Evolutionary conservation across 257 asterid genomes (phyloP), one percentile per base, ranked within the genome.

Genomic region (Solanum ossicruentum): DNA sequence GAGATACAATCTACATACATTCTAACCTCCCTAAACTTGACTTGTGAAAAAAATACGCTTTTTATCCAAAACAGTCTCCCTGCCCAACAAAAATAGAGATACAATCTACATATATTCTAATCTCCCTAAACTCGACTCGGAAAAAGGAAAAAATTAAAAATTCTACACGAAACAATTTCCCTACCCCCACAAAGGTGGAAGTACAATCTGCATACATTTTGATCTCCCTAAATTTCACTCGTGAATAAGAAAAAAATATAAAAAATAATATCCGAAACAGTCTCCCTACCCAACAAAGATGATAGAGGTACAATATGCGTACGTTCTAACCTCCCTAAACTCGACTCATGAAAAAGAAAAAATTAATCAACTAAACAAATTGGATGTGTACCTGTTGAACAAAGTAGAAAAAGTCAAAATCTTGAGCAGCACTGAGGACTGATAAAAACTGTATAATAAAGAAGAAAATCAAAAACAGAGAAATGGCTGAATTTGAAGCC

Each of bases 341-440:
- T 5, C 6, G 0, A 10, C 65, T 57, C 21, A 4, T 10, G 8
- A 13, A 49, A 3, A 75, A 43, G 3, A 18, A 17, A 63, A 55
- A 20, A 2, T 8, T 18, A 84, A 39, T 86, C 80, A 28, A 41
- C 12, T 57, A 49, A 80, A 56, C 8, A 79, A 10, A 57, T 20
- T 57, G 18, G 49, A 45, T 10, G n/a, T 13, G 70, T 16, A 93
- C 98, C 97, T 94, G 98, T 80, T 91, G 95, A 84, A 95, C 98
- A 81, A 95, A 95, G 55, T 95, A 93, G 88, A 92, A 95, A 89
- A 95, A 95, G 84, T 95, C 98, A 28, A 92, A 95, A 86, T 79
- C 90, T 86, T 91, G 91, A 8, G 93, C 94, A 7, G 69, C 84
- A n/a, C 83, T 69, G 36, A 89, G 47, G 57, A 66, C 85, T 1